A percentile compares a stretch with the other conserved stretches of the same genome.
Evolutionary conservation across 2,329 filamentous ascomycete species (phyloP).

Genomic region (Colletotrichum chrysophilum): DNA sequence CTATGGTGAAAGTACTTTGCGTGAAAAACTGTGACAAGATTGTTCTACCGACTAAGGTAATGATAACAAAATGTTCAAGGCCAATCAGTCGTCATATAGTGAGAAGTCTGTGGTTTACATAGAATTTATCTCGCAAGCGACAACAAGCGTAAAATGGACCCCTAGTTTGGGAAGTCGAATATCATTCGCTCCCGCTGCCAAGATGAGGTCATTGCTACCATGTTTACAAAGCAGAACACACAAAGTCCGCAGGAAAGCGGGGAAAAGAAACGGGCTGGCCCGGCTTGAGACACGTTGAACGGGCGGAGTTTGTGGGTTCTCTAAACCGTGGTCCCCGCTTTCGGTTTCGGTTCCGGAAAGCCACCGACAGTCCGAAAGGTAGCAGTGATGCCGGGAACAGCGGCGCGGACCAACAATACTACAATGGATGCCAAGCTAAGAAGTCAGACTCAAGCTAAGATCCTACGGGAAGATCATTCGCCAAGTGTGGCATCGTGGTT

Average conservation of each 20-base stretch:
- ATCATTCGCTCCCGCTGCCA: not conserved
- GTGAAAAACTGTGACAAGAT: no score
- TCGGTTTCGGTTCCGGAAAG: not conserved
- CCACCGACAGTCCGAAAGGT: not conserved
- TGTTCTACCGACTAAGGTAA: no score
- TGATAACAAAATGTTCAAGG: no score
- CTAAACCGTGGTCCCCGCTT: not conserved
- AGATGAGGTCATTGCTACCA: not conserved
- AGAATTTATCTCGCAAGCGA: not conserved
- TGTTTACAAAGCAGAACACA: not conserved
- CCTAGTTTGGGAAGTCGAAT: not conserved
- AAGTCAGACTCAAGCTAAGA: not conserved
- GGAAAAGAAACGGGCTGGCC: not conserved
- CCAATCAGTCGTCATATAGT: rapidly evolving
- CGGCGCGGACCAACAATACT: not conserved
- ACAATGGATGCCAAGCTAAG: not conserved
- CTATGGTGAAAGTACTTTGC: no score
- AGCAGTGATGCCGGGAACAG: not conserved
- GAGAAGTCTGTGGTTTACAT: not conserved
- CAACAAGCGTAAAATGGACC: not conserved
- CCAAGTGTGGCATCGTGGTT: no score
- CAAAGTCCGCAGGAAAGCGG: constrained; percentile 6
- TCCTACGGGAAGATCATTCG: not conserved
- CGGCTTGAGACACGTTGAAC: not conserved
- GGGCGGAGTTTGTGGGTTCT: not conserved